These are phyloP conservation scores for Russula abietina DNA, from an alignment of 768 basidiomycete genomes.

Conservation along the genomic window DNA sequence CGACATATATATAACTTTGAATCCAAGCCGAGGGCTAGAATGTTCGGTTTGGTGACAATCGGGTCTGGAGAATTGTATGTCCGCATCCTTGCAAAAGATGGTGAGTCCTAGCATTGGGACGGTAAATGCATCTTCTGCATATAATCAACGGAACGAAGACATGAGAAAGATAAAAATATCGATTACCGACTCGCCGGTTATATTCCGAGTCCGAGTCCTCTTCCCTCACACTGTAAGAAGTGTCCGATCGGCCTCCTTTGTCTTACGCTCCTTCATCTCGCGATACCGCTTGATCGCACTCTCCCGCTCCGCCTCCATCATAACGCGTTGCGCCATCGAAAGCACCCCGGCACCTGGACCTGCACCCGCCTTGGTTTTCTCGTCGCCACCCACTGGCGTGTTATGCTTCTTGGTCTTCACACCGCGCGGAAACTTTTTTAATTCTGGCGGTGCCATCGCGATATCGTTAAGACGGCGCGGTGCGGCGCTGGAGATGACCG, in stretches of 20 bases:
- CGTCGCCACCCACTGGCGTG: not conserved
- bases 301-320: constrained; percentile 73
- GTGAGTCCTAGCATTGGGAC: too few species aligned
- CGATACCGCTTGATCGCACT: constrained; percentile 62
- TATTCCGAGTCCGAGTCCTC: too few species aligned
- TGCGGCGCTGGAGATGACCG: constrained; percentile 42
- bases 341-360: constrained; percentile 39
- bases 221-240: not conserved
- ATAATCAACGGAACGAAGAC: not conserved
- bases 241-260: constrained; percentile 29
- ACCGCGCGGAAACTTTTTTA: constrained; percentile 51
- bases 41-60: too few species aligned
- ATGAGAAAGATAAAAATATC: not conserved
- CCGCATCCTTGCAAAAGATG: too few species aligned
- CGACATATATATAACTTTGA: too few species aligned
- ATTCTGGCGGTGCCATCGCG: constrained; percentile 58
- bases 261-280: constrained; percentile 48
- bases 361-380: constrained; percentile 11
- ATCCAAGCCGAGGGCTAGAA: too few species aligned
- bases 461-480: constrained; percentile 69
- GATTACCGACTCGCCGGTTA: not conserved
- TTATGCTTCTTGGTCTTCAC: constrained; percentile 29
- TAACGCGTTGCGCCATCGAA: constrained; percentile 67
- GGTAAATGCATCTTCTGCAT: too few species aligned
- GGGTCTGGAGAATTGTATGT: too few species aligned